These are phyloP conservation scores for Candida ipomoeae DNA, from an alignment of 805 yeast species.

Conservation along the genomic window DNA sequence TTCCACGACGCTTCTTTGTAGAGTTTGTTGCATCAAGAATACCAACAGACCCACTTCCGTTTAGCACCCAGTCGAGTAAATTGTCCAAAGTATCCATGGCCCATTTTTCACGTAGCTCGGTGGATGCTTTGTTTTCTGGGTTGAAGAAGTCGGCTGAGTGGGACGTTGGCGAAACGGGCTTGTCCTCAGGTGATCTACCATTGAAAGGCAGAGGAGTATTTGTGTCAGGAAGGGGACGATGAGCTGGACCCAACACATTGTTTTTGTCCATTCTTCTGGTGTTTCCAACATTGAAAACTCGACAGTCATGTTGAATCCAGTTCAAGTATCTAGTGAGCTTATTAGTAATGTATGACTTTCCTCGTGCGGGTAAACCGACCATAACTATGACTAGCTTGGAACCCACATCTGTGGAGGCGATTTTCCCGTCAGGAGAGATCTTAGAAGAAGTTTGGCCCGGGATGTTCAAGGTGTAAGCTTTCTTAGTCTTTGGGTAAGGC, in stretches of 20 bases:
- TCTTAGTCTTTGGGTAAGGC: constrained; percentile 40
- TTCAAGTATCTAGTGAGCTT: constrained; percentile 85
- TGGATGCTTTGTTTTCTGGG: constrained; percentile 67
- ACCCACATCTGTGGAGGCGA: constrained; percentile 65
- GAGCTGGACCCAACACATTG: constrained; percentile 63
- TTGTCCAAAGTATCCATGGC: constrained; percentile 91
- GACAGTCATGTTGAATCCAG: constrained; percentile 89
- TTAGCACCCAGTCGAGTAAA: constrained; percentile 71
- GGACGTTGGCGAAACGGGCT: constrained; percentile 21
- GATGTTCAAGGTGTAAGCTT: constrained; percentile 83
- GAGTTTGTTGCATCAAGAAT: constrained; percentile 85
- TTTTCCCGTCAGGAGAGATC: constrained; percentile 70
- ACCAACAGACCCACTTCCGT: constrained; percentile 87
- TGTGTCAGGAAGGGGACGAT: constrained; percentile 49
- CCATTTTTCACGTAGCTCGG: constrained; percentile 81
- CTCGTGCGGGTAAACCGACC: constrained; percentile 96
- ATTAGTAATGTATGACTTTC: constrained; percentile 89
- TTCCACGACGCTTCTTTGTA: constrained; percentile 58
- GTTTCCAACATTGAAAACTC: constrained; percentile 93
- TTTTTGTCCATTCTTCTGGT: constrained; percentile 69
- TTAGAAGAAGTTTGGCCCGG: constrained; percentile 88
- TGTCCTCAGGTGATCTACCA: constrained; percentile 13
- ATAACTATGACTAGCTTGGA: constrained; percentile 78
- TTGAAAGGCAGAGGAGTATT: constrained; percentile 31
- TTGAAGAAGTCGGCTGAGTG: constrained; percentile 85